Base-by-base conservation (phyloP, 2,329 filamentous ascomycete species). In the Tolypocladium amazonense region DNA sequence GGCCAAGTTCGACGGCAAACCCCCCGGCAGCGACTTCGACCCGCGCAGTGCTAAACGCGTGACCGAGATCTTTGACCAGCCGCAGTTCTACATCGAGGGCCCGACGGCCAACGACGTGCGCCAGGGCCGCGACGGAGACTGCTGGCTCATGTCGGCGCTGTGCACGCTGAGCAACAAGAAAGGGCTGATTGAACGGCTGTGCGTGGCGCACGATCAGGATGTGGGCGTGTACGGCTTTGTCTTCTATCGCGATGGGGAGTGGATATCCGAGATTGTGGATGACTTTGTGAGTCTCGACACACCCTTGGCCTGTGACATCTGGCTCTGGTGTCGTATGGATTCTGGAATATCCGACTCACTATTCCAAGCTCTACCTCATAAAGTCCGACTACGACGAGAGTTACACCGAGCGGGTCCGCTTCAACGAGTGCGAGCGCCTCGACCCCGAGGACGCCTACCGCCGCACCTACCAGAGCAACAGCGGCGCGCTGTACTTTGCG, bases 161-260 rank as follows among this genome's bases (percentile, higher is more conserved):
- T 90, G 87, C 62, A 90, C 89, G 0, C 79, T 95, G 62, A 87
- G 85, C 65, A 90, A 90, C 68, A 89, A 89, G 71, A 75, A 82
- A 25, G 85, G 83, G 0, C 72, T 92, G 62, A 89, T 94, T 58
- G 85, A 92, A 70, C 81, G 77, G 58, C 78, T 92, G 11, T 94
- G 89, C 64, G 87, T 94, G 56, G 86, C 84, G 6, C 81, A 84
- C 15, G 84, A 94, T 64, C 83, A 89, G 68, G 78, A 83, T 38
- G 84, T 92, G 3, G 90, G 90, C 15, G 89, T 93, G 1, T 94
- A 94, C 65, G 90, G 90, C 1, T 94, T 94, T 65, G 89, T 94
- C 14, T 93, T 94, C 69, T 84, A 89, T 72, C 82, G 89, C 65
- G 90, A 93, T 65, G 88, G 88, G 25, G 88, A 89, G 70, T 93